Evolutionary conservation across 2,329 filamentous ascomycete genomes (phyloP), one percentile per base, ranked within the genome.

Genomic region (Fusarium sp.): DNA sequence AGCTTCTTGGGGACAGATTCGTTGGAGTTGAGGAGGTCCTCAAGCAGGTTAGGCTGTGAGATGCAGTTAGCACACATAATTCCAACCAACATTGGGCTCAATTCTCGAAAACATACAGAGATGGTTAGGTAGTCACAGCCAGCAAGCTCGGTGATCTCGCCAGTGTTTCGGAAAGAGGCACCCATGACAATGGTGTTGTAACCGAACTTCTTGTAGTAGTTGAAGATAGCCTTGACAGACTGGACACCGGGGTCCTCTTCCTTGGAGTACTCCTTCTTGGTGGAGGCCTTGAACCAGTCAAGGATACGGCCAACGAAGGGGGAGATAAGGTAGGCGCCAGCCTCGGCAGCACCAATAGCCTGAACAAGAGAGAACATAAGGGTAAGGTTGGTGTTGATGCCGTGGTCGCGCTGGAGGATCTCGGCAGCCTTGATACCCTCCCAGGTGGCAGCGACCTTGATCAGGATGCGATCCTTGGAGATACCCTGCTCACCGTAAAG

Each of bases 101-200:
- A n/a, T 47, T 28, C 57, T 52, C 21, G 41, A 28, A n/a, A 58
- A 86, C 91, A 78, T 87, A 94, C 92, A 39, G 96, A 93, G 84
- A 99, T 99, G 81, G 96, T 99, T 77, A 99, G 88, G 88, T 99
- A 99, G 84, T 99, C 96, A 82, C 94, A 98, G 80, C 96, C 96
- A 80, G 95, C 95, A 68, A 99, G 90, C 88, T 99, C 96, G 47
- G 93, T 98, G 84, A 99, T 97, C 87, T 99, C 96, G 78, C 96
- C 96, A 70, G 86, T 86, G 87, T 92, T 98, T 82, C 96, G 91
- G 93, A 99, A 99, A 39, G 94, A 98, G 75, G 96, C 96, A 79
- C 96, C 96, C 96, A 99, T 99, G 84, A 99, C 96, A 77, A 98
- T 98, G 82, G 96, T 99, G 78, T 97, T 97, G 91, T 99, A 98